Evolutionary conservation across 768 basidiomycete species (phyloP).

Genomic region (Mycena albidolilacea): DNA sequence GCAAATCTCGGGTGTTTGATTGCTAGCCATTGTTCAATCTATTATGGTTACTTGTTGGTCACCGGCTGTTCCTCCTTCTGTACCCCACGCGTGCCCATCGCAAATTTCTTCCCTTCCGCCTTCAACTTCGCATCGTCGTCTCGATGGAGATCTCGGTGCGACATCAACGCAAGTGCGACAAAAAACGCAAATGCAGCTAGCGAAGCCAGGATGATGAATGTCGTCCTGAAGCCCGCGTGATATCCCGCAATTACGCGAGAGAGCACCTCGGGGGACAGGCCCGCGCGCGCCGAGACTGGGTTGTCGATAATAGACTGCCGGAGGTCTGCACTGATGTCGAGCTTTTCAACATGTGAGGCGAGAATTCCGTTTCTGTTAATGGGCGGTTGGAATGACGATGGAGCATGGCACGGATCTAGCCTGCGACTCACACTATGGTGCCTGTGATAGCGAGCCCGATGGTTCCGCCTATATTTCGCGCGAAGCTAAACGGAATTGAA

Average conservation of each 20-base stretch:
- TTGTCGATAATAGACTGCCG: conserved; percentile 38
- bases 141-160: conserved; percentile 39
- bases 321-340: conserved; percentile 32
- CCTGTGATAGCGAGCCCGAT: conserved; percentile 43
- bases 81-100: conserved; percentile 22
- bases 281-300: conserved; percentile 37
- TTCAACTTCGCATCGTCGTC: conserved; percentile 41
- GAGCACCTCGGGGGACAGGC: conserved; percentile 25
- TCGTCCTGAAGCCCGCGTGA: conserved; percentile 40
- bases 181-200: conserved; percentile 41
- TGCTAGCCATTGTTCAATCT: conserved; percentile 17
- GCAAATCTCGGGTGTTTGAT: conserved; percentile 1
- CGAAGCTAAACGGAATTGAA: conserved; percentile 34
- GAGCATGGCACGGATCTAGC: neutral
- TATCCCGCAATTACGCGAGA: conserved; percentile 36
- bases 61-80: neutral
- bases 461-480: conserved; percentile 43
- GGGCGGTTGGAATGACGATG: neutral
- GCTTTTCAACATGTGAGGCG: conserved; percentile 20
- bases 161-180: conserved; percentile 39
- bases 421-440: conserved; percentile 37
- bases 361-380: conserved; percentile 37
- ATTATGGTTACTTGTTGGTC: neutral
- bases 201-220: conserved; percentile 42
- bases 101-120: conserved; percentile 39